Evolutionary conservation across 208 protist species (phyloP).

Genomic region (Trypanosoma platydactyli): DNA sequence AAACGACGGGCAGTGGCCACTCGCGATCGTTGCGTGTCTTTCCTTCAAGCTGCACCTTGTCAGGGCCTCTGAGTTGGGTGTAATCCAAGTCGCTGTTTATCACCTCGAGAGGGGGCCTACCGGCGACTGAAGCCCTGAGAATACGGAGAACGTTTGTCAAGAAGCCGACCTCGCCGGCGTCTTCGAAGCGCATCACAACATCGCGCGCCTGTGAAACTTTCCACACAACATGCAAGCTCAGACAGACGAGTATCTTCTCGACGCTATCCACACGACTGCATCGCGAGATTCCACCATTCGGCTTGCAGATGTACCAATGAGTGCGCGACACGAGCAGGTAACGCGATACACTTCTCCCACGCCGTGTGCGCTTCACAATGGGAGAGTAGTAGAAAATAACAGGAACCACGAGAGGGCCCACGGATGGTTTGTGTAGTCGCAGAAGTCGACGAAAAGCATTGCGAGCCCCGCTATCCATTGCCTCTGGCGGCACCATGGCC

Average conservation of each 20-base stretch:
- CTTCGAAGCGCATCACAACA: conserved; percentile 16
- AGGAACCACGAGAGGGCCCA: background rate
- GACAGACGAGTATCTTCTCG: conserved; percentile 14
- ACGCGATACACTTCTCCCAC: background rate
- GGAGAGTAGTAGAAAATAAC: conserved; percentile 20
- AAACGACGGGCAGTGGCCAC: conserved; percentile 11
- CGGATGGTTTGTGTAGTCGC: background rate
- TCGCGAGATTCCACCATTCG: conserved; percentile 1
- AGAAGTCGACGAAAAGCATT: conserved; percentile 11
- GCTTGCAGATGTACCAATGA: conserved; percentile 19
- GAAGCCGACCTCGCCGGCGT: conserved; percentile 6
- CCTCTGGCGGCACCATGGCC: conserved; percentile 13
- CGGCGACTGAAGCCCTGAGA: background rate
- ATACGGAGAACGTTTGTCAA: conserved; percentile 15
- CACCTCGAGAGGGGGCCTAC: background rate
- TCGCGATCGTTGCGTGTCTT: background rate
- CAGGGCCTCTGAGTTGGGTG: background rate
- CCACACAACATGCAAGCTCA: conserved; percentile 5
- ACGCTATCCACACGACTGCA: conserved; percentile 12
- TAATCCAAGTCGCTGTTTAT: background rate
- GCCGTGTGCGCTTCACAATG: conserved; percentile 2
- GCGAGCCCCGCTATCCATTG: conserved; percentile 11
- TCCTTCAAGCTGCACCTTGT: conserved; percentile 9
- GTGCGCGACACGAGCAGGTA: conserved; percentile 20
- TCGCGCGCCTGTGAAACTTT: conserved; percentile 17